Percentiles rank a stretch among this genome's conserved stretches.
phyloP scores from a whole-genome alignment of 1,284 basidiomycete genomes.

The Stygiomarasmius scandens region DNA sequence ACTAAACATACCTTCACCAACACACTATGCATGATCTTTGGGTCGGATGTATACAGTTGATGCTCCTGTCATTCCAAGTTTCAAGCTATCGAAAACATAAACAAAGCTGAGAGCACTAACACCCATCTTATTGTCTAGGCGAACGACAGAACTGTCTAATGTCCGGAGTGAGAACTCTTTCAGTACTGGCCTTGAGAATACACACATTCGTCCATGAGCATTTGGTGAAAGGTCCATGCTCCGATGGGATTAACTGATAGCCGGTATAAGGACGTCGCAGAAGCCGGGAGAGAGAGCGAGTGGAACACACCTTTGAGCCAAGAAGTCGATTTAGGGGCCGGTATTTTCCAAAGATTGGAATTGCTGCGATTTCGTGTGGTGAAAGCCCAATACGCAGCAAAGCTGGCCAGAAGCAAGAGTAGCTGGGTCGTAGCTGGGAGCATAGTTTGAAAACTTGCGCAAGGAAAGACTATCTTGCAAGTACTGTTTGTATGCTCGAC shows the following conservation, averaged over 20 bases:
- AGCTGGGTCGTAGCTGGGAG: no score
- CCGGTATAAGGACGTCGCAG: no score
- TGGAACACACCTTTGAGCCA: constrained; percentile 3
- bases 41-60: constrained; percentile 31
- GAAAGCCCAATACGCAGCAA: no score
- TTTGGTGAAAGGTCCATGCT: constrained; percentile 5
- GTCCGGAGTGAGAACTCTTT: background rate
- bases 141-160: constrained; percentile 8
- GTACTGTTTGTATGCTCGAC: no score
- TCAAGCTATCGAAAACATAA: background rate
- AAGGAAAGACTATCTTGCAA: no score
- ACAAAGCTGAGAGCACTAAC: background rate
- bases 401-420: no score
- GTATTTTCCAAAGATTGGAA: background rate
- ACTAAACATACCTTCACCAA: constrained; percentile 26
- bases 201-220: constrained; percentile 1
- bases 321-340: background rate
- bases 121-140: background rate
- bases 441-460: no score
- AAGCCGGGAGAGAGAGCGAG: background rate
- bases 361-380: background rate
- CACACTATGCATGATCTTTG: constrained; percentile 35
- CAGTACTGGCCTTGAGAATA: background rate
- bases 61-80: constrained; percentile 21
- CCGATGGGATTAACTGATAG: background rate